Evolutionary conservation across 2,329 filamentous ascomycete species (phyloP).

Genomic region (Triangularia setosa): DNA sequence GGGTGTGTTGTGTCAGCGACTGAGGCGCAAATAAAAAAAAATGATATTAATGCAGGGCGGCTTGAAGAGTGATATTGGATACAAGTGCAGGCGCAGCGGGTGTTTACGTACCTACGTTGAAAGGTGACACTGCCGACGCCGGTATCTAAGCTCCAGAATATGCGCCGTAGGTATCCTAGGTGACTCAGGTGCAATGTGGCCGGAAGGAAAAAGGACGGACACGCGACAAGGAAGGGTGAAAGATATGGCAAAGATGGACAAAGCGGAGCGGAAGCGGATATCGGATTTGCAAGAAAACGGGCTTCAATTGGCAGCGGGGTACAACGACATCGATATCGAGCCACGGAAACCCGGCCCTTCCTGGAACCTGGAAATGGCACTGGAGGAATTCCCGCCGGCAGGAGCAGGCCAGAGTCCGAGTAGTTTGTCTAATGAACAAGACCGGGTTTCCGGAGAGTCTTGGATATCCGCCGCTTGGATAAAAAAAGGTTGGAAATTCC

Average conservation of each 20-base stretch:
- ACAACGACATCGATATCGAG: not conserved
- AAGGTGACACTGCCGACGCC: not conserved
- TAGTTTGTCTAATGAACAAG: not conserved
- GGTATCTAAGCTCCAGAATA: not conserved
- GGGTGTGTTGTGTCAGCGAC: conserved; percentile 7
- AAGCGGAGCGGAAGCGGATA: not conserved
- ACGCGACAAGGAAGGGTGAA: not conserved
- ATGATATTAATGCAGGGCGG: not conserved
- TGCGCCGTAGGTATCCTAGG: not conserved
- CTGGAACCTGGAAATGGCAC: not conserved
- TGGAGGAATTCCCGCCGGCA: not conserved
- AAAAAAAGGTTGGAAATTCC: not conserved
- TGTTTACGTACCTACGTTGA: not conserved
- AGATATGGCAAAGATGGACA: not conserved
- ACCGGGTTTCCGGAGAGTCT: not conserved
- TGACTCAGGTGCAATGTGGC: not conserved
- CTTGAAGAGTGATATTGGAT: not conserved
- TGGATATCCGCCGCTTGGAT: not conserved
- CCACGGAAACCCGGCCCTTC: not conserved
- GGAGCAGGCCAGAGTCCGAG: not conserved
- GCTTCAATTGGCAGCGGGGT: not conserved
- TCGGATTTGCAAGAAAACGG: not conserved
- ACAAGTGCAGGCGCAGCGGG: not conserved
- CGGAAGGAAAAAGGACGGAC: not conserved
- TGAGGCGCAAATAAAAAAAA: not conserved